phyloP scores from a whole-genome alignment of 345 rosid species.

The Bruguiera sexangula region DNA sequence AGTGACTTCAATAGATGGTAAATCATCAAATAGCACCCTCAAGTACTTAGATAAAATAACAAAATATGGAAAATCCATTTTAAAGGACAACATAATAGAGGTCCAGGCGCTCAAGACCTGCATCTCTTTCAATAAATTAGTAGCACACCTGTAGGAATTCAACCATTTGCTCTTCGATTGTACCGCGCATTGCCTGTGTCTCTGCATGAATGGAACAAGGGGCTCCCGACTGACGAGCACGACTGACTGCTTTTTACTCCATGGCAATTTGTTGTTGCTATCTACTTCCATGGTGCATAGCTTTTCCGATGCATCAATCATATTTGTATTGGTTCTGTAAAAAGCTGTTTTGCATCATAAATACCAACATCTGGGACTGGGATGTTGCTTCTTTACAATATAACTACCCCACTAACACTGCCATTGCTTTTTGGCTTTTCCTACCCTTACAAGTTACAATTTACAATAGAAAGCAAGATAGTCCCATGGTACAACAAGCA shows the following conservation, averaged over 20 bases:
- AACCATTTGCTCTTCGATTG: constrained; percentile 93
- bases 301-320: too few relatives aligned
- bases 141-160: constrained; percentile 62
- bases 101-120: too few relatives aligned
- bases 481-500: too few relatives aligned
- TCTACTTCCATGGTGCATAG: too few relatives aligned
- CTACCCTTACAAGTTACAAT: too few relatives aligned
- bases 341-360: too few relatives aligned
- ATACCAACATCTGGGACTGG: too few relatives aligned
- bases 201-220: constrained; percentile 76
- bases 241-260: constrained; percentile 93
- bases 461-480: too few relatives aligned
- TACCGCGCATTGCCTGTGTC: constrained; percentile 82
- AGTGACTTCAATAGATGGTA: background rate
- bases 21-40: background rate
- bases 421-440: too few relatives aligned
- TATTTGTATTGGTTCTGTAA: too few relatives aligned
- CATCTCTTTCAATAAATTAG: background rate
- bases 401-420: too few relatives aligned
- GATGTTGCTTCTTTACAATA: too few relatives aligned
- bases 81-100: background rate
- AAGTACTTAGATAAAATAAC: background rate
- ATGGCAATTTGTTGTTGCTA: constrained; percentile 17
- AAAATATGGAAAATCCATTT: background rate
- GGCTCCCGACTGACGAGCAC: constrained; percentile 92